A percentile compares a stretch with the other conserved stretches of the same genome.
Conservation (phyloP, 192 early-diverging fungal genomes). For the Rhizoclosmatium globosum region DNA sequence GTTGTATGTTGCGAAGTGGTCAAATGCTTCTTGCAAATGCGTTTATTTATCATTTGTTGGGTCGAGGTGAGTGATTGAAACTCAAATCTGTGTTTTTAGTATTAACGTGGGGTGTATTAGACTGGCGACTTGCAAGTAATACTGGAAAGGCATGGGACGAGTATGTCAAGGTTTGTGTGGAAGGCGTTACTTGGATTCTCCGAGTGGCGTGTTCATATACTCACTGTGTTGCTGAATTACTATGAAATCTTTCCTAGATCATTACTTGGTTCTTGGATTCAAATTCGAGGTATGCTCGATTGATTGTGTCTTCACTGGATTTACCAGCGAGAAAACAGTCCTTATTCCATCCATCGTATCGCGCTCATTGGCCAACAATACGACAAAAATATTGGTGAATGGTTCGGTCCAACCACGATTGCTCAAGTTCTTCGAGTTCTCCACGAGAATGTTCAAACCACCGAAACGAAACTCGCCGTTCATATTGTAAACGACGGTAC, state of each 20-base stretch:
- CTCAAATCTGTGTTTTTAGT: too few species aligned
- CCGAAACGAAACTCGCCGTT: constrained; percentile 66
- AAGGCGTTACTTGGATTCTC: not conserved
- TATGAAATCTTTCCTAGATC: constrained; percentile 49
- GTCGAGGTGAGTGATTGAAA: constrained; percentile 62
- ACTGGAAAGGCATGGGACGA: constrained; percentile 39
- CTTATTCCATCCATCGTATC: constrained; percentile 94
- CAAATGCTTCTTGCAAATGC: constrained; percentile 92
- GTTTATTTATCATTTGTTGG: constrained; percentile 77
- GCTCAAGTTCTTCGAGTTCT: constrained; percentile 79
- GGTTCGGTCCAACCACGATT: constrained; percentile 95
- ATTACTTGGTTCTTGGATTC: constrained; percentile 84
- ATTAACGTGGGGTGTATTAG: not conserved
- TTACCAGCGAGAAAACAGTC: constrained; percentile 42
- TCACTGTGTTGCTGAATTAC: not conserved
- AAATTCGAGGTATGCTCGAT: constrained; percentile 29
- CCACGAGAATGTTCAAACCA: constrained; percentile 56
- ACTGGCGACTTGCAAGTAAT: constrained; percentile 47
- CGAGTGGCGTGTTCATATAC: not conserved
- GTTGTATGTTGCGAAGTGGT: constrained; percentile 96
- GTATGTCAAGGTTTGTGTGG: constrained; percentile 39
- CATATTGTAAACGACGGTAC: constrained; percentile 86
- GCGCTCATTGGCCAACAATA: constrained; percentile 82
- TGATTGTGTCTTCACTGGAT: not conserved
- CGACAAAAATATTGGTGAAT: constrained; percentile 93